Evolutionary conservation across 345 rosid genomes (phyloP), one percentile per base, ranked within the genome.

Genomic region (Hibiscus trionum): DNA sequence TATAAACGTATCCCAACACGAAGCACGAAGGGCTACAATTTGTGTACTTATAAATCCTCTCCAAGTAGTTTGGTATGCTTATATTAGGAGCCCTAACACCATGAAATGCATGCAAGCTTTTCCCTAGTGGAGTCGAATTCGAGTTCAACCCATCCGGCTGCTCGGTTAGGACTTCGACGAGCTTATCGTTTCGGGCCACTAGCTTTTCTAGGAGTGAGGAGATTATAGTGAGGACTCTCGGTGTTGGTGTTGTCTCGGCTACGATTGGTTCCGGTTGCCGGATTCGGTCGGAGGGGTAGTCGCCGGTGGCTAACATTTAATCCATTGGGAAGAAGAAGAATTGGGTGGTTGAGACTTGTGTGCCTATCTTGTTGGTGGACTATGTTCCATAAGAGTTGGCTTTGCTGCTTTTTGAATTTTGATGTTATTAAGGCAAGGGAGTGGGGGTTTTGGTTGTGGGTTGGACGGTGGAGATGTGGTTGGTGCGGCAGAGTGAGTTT

Each of bases 1-100:
- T 84, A 52, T 88, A 94, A 64, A 88, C 95, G 66, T 79, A 91
- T 33, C 92, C 96, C 11, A 94, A 93, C 77, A 94, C 95, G 12
- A 94, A 88, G 69, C 98, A 94, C 0, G 98, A 77, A 1, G 95
- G 96, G 81, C 96, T 94, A 61, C 98, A 91, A 15, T 80, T 83
- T 1, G 96, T 86, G 85, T 88, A 88, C 84, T 86, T 94, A 73
- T 81, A 91, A 46, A 94, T 85, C 86, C 98, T 85, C 82, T 88
- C 96, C 80, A 94, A 66, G 82, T 94, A 94, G 4, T 87, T 91
- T 0, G 82, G 76, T 62, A 94, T 81, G 87, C 89, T 88, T 81
- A 94, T 91, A 61, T 52, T 80, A 0, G 98, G 93, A 9, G 97
- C 87, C 66, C 95, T 84, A 62, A 84, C 88, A 10, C 96, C 96